These are phyloP conservation scores for Pulicaria dysenterica DNA, from an alignment of 129 eudicot genomes.

Conservation along the genomic window DNA sequence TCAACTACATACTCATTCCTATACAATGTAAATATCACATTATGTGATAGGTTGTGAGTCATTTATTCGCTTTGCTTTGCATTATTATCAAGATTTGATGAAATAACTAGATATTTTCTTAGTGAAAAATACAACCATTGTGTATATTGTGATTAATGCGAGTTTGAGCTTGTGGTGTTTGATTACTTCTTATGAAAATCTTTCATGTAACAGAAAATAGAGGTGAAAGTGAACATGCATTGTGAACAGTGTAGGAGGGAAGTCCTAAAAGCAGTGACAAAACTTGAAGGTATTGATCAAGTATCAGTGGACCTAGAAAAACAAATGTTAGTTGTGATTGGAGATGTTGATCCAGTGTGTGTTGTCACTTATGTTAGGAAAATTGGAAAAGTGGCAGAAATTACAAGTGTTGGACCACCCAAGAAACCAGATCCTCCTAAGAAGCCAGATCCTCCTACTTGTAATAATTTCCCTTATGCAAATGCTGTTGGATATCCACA, in stretches of 20 bases:
- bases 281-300: conserved; percentile 17
- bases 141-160: no score
- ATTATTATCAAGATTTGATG: no score
- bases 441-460: neutral
- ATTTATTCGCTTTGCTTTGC: no score
- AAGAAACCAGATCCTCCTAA: conserved; percentile 4
- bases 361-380: conserved; percentile 12
- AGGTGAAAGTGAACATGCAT: conserved; percentile 23
- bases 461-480: neutral
- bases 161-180: no score
- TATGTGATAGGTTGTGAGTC: no score
- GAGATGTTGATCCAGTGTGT: conserved; percentile 29
- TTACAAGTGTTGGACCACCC: conserved; percentile 23
- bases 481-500: neutral
- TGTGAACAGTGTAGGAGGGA: conserved; percentile 20
- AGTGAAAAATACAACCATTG: no score
- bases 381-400: conserved; percentile 11
- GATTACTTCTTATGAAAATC: neutral
- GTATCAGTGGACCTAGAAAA: conserved; percentile 28
- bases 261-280: conserved; percentile 28
- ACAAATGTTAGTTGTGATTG: conserved; percentile 10
- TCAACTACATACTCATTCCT: no score
- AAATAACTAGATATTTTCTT: no score
- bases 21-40: no score
- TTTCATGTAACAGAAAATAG: conserved; percentile 34